Conservation (phyloP, 805 yeast genomes). For the Suhomyces emberorum region DNA sequence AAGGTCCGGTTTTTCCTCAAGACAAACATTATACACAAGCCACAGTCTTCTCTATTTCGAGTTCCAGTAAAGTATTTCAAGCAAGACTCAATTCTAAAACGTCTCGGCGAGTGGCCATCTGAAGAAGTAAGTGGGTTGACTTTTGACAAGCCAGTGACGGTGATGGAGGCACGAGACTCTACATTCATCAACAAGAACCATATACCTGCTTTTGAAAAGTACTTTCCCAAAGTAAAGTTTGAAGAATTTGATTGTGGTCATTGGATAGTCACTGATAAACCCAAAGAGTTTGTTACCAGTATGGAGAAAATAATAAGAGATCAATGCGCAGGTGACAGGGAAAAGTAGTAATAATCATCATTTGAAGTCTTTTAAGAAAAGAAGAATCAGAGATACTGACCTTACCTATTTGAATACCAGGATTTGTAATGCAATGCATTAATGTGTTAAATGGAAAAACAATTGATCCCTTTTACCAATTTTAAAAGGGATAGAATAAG, state of each 20-base stretch:
- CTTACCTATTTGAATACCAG: too few species aligned
- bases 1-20: slow-evolving; percentile 35
- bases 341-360: too few species aligned
- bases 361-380: too few species aligned
- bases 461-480: too few species aligned
- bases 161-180: slow-evolving; percentile 44
- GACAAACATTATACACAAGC: slow-evolving; percentile 33
- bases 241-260: slow-evolving; percentile 30
- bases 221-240: slow-evolving; percentile 20
- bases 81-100: slow-evolving; percentile 20
- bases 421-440: too few species aligned
- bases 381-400: too few species aligned
- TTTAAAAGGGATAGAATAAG: too few species aligned
- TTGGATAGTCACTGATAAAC: slow-evolving; percentile 41
- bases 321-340: too few species aligned
- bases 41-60: slow-evolving; percentile 26
- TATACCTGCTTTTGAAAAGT: slow-evolving; percentile 18
- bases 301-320: slow-evolving; percentile 2
- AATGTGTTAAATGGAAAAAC: too few species aligned
- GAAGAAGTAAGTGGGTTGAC: slow-evolving; percentile 15
- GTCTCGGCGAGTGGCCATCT: slow-evolving; percentile 33
- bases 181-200: slow-evolving; percentile 36
- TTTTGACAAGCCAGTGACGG: slow-evolving; percentile 34
- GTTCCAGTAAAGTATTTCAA: slow-evolving; percentile 28
- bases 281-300: slow-evolving; percentile 22